phyloP scores from a whole-genome alignment of 306 rosid species.

The Acmispon strigosus region DNA sequence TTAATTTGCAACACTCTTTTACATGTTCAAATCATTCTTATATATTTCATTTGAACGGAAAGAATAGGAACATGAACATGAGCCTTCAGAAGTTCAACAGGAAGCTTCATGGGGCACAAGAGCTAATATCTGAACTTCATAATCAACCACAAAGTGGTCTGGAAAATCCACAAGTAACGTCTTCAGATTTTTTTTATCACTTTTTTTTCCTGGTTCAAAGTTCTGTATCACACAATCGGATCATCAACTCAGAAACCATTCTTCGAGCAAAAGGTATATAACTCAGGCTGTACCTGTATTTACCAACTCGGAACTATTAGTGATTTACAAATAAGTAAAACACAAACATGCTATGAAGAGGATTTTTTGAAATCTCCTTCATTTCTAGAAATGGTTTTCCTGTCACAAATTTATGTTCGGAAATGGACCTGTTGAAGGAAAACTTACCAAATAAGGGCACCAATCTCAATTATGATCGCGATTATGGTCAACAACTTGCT shows the following conservation, averaged over 20 bases:
- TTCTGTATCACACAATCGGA: constrained; percentile 79
- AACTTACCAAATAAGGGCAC: constrained; percentile 82
- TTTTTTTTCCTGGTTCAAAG: constrained; percentile 25
- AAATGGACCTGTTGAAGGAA: not conserved
- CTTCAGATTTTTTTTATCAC: too few relatives aligned
- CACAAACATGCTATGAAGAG: not conserved
- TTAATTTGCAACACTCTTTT: too few relatives aligned
- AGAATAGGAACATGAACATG: not conserved
- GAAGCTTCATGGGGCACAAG: not conserved
- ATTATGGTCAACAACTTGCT: constrained; percentile 71
- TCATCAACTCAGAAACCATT: constrained; percentile 84
- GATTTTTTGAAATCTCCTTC: not conserved
- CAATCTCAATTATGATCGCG: constrained; percentile 73
- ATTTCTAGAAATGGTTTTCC: constrained; percentile 2
- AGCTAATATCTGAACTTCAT: not conserved
- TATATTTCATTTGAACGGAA: too few relatives aligned
- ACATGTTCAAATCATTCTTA: too few relatives aligned
- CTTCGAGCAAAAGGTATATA: constrained; percentile 97
- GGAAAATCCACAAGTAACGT: constrained; percentile 2
- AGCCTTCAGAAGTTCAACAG: not conserved
- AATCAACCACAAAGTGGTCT: not conserved
- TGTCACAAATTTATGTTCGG: constrained; percentile 16
- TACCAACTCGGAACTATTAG: constrained; percentile 18
- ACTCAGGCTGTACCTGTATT: constrained; percentile 96
- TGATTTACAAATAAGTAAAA: not conserved